Percentiles rank a stretch among this genome's conserved stretches.
Conservation (phyloP, 169 alveolate species). For the Eimeria necatrix region DNA sequence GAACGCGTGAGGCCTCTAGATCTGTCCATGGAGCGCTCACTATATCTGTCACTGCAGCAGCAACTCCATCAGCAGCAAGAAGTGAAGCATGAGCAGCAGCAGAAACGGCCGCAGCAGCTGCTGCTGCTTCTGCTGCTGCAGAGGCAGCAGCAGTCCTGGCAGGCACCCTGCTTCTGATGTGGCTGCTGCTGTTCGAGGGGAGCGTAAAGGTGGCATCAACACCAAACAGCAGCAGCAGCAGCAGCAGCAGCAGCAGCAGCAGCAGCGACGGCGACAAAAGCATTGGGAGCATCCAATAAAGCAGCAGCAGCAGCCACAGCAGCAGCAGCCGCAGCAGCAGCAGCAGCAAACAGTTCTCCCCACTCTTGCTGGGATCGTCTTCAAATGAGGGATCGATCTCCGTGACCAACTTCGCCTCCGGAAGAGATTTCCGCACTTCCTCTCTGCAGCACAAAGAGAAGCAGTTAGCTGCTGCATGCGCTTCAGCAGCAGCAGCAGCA, state of each 20-base stretch:
- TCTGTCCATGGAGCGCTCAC: constrained; percentile 46
- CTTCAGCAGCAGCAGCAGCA: constrained; percentile 17
- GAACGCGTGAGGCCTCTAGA: constrained; percentile 21
- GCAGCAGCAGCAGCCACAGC: constrained; percentile 23
- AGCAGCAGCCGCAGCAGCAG: constrained; percentile 40
- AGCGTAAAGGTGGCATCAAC: no score
- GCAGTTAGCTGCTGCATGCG: no score
- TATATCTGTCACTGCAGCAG: constrained; percentile 18
- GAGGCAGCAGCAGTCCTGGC: not conserved
- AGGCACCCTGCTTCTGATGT: no score
- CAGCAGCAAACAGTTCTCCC: not conserved
- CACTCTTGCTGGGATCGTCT: constrained; percentile 20
- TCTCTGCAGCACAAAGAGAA: not conserved
- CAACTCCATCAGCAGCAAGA: not conserved
- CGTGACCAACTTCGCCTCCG: not conserved
- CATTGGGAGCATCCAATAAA: no score
- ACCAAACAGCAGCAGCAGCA: not conserved
- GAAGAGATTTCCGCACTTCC: not conserved
- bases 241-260: not conserved
- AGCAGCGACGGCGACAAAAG: not conserved
- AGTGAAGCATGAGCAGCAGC: not conserved
- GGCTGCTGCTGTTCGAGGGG: no score
- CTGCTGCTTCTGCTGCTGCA: constrained; percentile 9
- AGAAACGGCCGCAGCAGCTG: constrained; percentile 8
- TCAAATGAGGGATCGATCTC: constrained; percentile 12